Base-by-base conservation (phyloP, 23 red algal genomes). In the Gracilaria caudata region DNA sequence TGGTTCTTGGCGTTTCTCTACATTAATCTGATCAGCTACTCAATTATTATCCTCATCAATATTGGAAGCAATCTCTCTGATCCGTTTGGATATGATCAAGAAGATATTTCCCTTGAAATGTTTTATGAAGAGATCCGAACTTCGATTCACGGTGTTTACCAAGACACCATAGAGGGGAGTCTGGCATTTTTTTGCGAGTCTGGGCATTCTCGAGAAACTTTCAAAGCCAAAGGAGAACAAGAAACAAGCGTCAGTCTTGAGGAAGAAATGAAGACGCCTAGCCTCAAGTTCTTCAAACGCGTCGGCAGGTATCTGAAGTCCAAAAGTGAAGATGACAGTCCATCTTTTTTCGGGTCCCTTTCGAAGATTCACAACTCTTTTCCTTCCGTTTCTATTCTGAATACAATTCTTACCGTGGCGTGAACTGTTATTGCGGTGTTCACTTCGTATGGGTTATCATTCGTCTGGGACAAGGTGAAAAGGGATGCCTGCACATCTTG, bases 21-120 rank as follows among this genome's bases (percentile, higher is more conserved):
- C 66, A 40, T 86, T 13, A 75, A 76, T 12, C 82, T 66, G 1
- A 86, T 86, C 45, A 66, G 34, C 1, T 86, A 74, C 36, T 86
- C 82, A 6, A 76, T 86, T 36, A 56, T 86, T 23, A 86, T 76
- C 43, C 49, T 86, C n/a, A 73, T 86, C 41, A 28, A 37, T 0
- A 76, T 86, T 20, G 82, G 82, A 12, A 86, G 21, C 64, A 66
- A 86, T n/a, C 82, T 86, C 16, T 46, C 82, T 24, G 82, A 86
- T 75, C 82, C 82, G 34, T 86, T 86, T 40, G 82, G 82, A 17
- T 60, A 41, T 37, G 82, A 86, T 28, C 26, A 51, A 33, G 45
- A 86, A 40, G 82, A 86, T 40, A 29, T 86, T 43, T 66, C 82
- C 12, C 54, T 86, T 1, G 47, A 86, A 30, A 61, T 37, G 8